Percentiles rank a stretch among this genome's conserved stretches.
Conservation (phyloP, 106 monocot genomes). For the Platanthera zijinensis region DNA sequence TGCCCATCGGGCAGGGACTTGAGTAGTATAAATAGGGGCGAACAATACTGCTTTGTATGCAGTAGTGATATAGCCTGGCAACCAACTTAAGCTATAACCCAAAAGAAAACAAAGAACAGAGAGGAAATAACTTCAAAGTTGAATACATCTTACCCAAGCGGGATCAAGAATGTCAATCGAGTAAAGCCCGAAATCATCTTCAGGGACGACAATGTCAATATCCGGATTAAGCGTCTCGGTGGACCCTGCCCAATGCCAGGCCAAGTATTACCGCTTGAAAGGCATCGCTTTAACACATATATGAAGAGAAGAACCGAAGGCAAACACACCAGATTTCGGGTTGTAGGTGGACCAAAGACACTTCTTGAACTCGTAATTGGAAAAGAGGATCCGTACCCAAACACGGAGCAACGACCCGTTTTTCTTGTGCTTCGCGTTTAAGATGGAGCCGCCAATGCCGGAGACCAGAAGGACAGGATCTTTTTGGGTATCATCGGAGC, state of each 20-base stretch:
- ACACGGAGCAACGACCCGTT: slow-evolving; percentile 33
- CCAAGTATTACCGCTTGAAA: neutral
- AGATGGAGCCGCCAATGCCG: slow-evolving; percentile 79
- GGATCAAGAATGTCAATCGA: slow-evolving; percentile 91
- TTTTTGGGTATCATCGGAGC: slow-evolving; percentile 16
- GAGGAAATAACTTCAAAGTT: neutral
- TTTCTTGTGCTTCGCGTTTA: slow-evolving; percentile 61
- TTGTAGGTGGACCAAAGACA: slow-evolving; percentile 70
- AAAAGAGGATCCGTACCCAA: slow-evolving; percentile 76
- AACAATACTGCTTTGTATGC: no score
- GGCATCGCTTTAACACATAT: neutral
- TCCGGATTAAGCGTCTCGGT: slow-evolving; percentile 51
- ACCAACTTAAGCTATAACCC: neutral
- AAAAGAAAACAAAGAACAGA: neutral
- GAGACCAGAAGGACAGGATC: slow-evolving; percentile 77
- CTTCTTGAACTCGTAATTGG: slow-evolving; percentile 75
- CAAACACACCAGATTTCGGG: slow-evolving; percentile 44
- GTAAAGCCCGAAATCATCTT: slow-evolving; percentile 69
- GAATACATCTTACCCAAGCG: slow-evolving; percentile 42
- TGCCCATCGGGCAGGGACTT: no score
- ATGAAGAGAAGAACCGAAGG: neutral
- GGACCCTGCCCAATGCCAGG: slow-evolving; percentile 39
- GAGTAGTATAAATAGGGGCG: no score
- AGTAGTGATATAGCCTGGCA: neutral
- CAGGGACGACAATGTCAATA: slow-evolving; percentile 66